Percentiles rank a stretch among this genome's conserved stretches.
These are phyloP conservation scores for Forsythia suspensa DNA, from an alignment of 257 asterid species.

Conservation along the genomic window DNA sequence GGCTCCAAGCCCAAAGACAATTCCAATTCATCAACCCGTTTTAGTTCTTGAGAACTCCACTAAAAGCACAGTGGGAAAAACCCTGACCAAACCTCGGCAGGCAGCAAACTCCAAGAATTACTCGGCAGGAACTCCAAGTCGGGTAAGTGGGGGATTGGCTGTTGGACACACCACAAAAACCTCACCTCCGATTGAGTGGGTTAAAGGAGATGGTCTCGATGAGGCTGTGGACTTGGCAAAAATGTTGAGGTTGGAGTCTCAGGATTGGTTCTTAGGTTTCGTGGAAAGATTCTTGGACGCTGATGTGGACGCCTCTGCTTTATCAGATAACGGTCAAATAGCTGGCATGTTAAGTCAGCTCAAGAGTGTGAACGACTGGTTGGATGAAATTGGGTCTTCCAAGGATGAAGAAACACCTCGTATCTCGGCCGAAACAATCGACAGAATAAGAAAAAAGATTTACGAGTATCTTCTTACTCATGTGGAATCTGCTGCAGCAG, in stretches of 20 bases:
- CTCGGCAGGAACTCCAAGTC: conserved; percentile 44
- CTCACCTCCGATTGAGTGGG: conserved; percentile 73
- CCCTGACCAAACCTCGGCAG: conserved; percentile 46
- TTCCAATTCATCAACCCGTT: conserved; percentile 44
- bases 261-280: conserved; percentile 92
- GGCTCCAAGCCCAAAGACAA: conserved; percentile 39
- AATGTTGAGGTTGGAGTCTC: conserved; percentile 64
- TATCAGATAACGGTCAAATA: conserved; percentile 87
- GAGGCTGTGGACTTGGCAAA: conserved; percentile 87
- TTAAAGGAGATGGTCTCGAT: conserved; percentile 80
- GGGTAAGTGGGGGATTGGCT: conserved; percentile 44
- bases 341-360: conserved; percentile 94
- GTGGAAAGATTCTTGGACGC: conserved; percentile 91
- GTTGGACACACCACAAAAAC: conserved; percentile 45
- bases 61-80: conserved; percentile 48
- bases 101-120: conserved; percentile 46
- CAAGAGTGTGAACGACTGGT: conserved; percentile 94
- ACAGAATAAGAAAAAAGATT: conserved; percentile 89
- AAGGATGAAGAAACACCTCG: conserved; percentile 66
- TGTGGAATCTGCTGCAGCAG: conserved; percentile 96
- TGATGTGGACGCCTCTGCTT: conserved; percentile 70
- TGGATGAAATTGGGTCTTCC: conserved; percentile 68
- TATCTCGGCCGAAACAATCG: conserved; percentile 62
- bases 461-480: conserved; percentile 96
- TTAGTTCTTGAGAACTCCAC: conserved; percentile 70